Base-by-base conservation (phyloP, 305 asterid genomes). In the Fraxinus baroniana region DNA sequence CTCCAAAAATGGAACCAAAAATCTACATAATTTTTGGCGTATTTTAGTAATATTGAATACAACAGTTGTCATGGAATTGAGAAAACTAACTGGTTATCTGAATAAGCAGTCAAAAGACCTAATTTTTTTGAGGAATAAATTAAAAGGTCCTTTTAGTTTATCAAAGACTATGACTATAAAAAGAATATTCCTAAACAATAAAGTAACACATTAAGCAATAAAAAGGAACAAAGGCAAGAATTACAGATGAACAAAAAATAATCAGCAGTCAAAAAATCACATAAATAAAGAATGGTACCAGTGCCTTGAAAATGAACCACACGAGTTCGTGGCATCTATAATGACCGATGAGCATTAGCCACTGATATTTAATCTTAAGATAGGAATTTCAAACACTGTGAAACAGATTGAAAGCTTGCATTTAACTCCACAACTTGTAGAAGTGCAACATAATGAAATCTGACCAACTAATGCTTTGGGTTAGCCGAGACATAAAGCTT, bases 1-100 rank as follows among this genome's bases (percentile, higher is more conserved):
- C 99, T 78, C 98, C 99, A 74, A 94, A 90, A 74, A 95, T 89
- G 84, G 99, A 95, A 73, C 99, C 99, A 79, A 94, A 91, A 64
- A 95, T 95, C 99, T 95, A 89, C 82, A 78, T 68, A 84, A 73
- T 32, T 74, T 37, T 37, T 20, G 57, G 83, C 24, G 76, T 52
- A 37, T 85, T 76, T 74, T 46, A 35, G 78, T 13, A 83, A 68
- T 62, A 80, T 71, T 15, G 37, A 76, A 79, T 73, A 20, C 32
- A 64, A 55, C 5, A 55, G 24, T 55, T n/a, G 64, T 55, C 9
- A 55, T 55, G 10, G 64, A 55, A 55, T 55, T 8, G 24, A 55
- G 64, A 55, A 55, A 64, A 20, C 13, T 28, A 32, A 57, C 30
- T 18, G 71, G 13, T 22, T 62, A 62, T 62, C 71, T 62, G 28